A percentile compares a stretch with the other conserved stretches of the same genome.
Evolutionary conservation across 116 monocot genomes (phyloP).

Genomic region (Iris pallida): DNA sequence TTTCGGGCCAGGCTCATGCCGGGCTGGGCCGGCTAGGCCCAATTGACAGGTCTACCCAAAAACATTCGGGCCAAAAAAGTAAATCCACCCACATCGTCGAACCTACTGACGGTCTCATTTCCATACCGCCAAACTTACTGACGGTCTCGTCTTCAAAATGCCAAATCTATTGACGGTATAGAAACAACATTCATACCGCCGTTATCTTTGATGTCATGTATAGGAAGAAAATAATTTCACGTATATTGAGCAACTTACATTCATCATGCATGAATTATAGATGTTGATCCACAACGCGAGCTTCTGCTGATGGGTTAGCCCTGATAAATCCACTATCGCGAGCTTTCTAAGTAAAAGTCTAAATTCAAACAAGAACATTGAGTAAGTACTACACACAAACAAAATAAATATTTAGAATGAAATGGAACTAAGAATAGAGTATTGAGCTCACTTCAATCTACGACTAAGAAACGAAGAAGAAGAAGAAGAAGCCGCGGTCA

Average conservation of each 20-base stretch:
- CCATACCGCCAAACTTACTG: no score
- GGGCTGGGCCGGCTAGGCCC: no score
- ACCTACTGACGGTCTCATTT: no score
- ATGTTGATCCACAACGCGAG: constrained; percentile 97
- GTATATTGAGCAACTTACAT: constrained; percentile 38
- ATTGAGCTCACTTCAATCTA: constrained; percentile 53
- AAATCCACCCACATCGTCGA: no score
- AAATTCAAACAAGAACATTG: constrained; percentile 8
- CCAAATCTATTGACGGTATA: no score
- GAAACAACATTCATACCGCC: no score
- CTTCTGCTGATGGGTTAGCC: constrained; percentile 71
- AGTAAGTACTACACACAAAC: neutral
- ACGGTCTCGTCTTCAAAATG: no score
- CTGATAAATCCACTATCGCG: constrained; percentile 46
- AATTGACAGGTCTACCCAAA: no score
- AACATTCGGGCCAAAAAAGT: no score
- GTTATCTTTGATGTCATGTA: no score
- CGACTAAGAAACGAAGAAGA: constrained; percentile 21
- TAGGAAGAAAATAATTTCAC: neutral
- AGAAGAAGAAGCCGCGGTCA: constrained; percentile 11
- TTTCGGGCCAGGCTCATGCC: no score
- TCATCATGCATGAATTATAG: constrained; percentile 95
- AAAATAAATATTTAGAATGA: no score
- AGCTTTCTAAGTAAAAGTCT: constrained; percentile 66
- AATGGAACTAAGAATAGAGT: neutral